Conservation (phyloP, 139 green algal species). For the Ulvella scutata region DNA sequence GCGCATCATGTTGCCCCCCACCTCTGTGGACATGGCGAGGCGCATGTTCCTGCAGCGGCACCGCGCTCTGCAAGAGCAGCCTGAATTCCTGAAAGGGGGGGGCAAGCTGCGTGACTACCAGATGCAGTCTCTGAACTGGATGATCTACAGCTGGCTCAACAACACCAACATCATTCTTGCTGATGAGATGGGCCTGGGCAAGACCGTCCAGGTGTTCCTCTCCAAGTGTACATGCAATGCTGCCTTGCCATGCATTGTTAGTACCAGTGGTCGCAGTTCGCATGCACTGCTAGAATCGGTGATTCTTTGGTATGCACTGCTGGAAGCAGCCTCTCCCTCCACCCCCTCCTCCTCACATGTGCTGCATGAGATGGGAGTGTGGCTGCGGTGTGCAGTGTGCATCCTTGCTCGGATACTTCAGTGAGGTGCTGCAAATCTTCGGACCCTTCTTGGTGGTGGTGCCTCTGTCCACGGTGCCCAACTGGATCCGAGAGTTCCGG, state of each 20-base stretch:
- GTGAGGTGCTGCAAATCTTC: constrained; percentile 28
- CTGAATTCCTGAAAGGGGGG: constrained; percentile 36
- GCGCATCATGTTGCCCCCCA: constrained; percentile 22
- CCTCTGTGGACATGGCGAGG: constrained; percentile 37
- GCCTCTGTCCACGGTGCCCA: constrained; percentile 72
- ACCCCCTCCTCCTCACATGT: background rate
- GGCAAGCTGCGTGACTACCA: constrained; percentile 76
- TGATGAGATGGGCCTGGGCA: constrained; percentile 84
- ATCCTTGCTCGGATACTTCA: constrained; percentile 28
- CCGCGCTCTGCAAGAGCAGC: constrained; percentile 41
- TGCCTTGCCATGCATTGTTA: constrained; percentile 21
- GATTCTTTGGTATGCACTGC: too few species aligned
- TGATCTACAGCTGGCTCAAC: constrained; percentile 50
- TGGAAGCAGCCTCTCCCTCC: too few species aligned
- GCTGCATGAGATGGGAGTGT: background rate
- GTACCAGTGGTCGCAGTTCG: too few species aligned
- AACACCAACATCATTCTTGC: constrained; percentile 83
- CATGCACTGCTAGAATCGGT: too few species aligned
- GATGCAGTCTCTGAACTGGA: constrained; percentile 81
- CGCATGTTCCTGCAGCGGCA: constrained; percentile 31
- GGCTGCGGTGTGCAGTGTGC: background rate
- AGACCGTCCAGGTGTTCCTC: constrained; percentile 58
- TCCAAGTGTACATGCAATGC: constrained; percentile 10
- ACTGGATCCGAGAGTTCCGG: constrained; percentile 81
- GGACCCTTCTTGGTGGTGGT: constrained; percentile 83